Evolutionary conservation across 805 yeast species (phyloP), one percentile per base, ranked within the genome.

Genomic region (Candida broadrunensis): DNA sequence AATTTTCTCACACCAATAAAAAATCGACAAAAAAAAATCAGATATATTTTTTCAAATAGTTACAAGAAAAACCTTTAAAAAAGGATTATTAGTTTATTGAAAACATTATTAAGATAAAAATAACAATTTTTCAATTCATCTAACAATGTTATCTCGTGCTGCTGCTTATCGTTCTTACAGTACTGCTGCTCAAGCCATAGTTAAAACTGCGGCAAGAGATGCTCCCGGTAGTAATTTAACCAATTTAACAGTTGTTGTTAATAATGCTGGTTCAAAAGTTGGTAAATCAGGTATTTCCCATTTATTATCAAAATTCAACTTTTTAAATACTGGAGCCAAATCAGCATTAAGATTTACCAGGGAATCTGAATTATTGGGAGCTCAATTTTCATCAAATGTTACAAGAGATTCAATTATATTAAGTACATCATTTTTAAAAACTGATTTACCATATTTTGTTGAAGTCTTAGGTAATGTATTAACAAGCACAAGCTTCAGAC

Each of bases 351-450:
- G 98, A 73, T 75, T 90, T 58, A 85, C 89, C 60, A 86, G 99
- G 70, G 99, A 93, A 72, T 72, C 90, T 38, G 99, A 91, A 73
- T 79, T 93, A 50, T 75, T 91, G 50, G 98, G 99, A 52, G 98
- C 96, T 61, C 68, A 67, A 45, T 78, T 88, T 65, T 60, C 76
- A 37, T 73, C 95, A 34, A 56, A 60, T 42, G 83, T 88, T 54
- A 81, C 86, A 65, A 85, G 97, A 74, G 98, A 93, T 63, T 74
- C 83, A 55, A 78, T 93, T 49, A 79, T 86, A 47, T 78, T 91
- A 58, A 77, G 79, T 52, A 83, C 98, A 45, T 75, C 78, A 54
- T 93, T 93, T 73, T 77, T 91, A 67, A 82, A 83, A 62, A 87
- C 85, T 68, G 86, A 83, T 63, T 79, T 93, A 59, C 98, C 98